phyloP scores from a whole-genome alignment of 805 yeast genomes.

The Sporopachydermia quercuum region DNA sequence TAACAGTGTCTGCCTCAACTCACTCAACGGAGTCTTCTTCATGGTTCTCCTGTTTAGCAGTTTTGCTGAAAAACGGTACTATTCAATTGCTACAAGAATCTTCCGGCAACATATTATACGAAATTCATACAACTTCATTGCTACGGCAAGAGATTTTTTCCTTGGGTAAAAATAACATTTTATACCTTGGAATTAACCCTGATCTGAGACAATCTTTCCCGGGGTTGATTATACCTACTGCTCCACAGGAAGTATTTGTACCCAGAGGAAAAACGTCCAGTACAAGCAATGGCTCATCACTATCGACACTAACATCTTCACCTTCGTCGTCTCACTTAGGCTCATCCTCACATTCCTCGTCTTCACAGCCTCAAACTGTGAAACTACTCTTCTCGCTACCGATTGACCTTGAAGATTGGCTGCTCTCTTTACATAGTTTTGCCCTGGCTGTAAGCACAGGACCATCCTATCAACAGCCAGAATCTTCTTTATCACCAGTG shows the following conservation, averaged over 20 bases:
- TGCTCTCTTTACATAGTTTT: not conserved
- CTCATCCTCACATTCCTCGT: no score
- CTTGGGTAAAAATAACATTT: not conserved
- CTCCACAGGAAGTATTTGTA: not conserved
- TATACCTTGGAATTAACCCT: not conserved
- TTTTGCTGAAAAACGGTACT: not conserved
- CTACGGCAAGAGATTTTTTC: not conserved
- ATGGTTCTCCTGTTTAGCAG: not conserved
- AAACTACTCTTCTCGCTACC: not conserved
- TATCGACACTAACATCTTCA: no score
- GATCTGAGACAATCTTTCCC: not conserved
- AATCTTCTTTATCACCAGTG: not conserved
- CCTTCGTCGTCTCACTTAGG: no score
- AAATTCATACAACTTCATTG: not conserved
- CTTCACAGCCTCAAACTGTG: not conserved
- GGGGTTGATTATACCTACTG: not conserved
- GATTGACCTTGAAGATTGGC: not conserved
- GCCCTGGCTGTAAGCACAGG: not conserved
- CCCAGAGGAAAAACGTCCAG: not conserved
- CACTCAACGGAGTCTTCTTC: not conserved
- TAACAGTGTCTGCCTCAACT: not conserved
- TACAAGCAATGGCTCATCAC: not conserved
- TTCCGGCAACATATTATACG: not conserved
- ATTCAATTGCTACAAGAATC: not conserved
- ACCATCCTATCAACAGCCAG: not conserved